Conservation (phyloP, 2,329 filamentous ascomycete genomes). For the Davidsoniella neocaledoniae region DNA sequence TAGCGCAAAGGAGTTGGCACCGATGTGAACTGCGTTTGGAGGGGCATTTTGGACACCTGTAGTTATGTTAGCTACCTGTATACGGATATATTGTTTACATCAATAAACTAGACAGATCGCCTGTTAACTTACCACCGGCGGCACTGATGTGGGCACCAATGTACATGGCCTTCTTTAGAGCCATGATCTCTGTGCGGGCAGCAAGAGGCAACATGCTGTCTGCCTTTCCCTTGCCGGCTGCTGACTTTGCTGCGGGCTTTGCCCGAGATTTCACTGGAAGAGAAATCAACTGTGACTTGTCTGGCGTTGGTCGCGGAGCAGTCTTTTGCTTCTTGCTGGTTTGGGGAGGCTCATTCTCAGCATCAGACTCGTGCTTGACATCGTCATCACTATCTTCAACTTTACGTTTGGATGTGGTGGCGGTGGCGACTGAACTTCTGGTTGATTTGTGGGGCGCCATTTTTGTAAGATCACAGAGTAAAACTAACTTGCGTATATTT, state of each 20-base stretch:
- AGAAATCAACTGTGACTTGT: slow-evolving; percentile 4
- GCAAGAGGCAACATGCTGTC: slow-evolving; percentile 43
- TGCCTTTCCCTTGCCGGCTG: slow-evolving; percentile 19
- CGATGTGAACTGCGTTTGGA: slow-evolving; percentile 60
- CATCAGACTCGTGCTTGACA: slow-evolving; percentile 14
- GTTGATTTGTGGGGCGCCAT: slow-evolving; percentile 9
- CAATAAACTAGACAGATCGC: neutral
- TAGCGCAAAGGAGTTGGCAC: slow-evolving; percentile 82
- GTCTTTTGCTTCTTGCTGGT: slow-evolving; percentile 28
- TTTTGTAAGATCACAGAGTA: neutral
- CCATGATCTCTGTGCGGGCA: slow-evolving; percentile 43
- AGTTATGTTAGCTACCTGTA: neutral
- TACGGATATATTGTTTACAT: neutral
- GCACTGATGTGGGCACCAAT: slow-evolving; percentile 86
- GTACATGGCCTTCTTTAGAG: slow-evolving; percentile 54
- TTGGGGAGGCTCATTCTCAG: slow-evolving; percentile 15
- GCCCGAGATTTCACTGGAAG: slow-evolving; percentile 6
- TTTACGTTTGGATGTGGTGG: slow-evolving; percentile 7
- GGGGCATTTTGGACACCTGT: slow-evolving; percentile 79
- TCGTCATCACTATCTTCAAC: slow-evolving; percentile 16
- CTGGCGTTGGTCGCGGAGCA: slow-evolving; percentile 3
- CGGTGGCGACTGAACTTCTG: slow-evolving; percentile 1
- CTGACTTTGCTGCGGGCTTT: slow-evolving; percentile 18
- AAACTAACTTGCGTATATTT: neutral
- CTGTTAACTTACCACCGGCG: slow-evolving; percentile 50